Evolutionary conservation across 192 early-diverging fungal species (phyloP).

Genomic region (Linnemannia schmuckeri): DNA sequence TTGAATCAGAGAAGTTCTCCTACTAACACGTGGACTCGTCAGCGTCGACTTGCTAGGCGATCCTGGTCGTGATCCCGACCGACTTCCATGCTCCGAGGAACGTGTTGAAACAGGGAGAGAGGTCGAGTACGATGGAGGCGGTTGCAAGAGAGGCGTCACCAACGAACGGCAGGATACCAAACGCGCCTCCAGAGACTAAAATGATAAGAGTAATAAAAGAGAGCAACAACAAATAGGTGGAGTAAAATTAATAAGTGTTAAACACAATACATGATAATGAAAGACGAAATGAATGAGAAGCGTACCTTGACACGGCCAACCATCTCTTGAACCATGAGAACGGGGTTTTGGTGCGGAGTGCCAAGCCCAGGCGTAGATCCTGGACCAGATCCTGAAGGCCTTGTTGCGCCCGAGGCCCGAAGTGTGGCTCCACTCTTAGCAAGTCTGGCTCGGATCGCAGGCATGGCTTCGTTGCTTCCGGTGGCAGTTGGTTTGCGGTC

Average conservation of each 20-base stretch:
- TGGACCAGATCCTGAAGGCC: slow-evolving; percentile 3
- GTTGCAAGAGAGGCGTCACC: slow-evolving; percentile 78
- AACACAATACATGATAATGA: background rate
- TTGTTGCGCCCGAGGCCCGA: background rate
- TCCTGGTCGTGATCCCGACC: slow-evolving; percentile 33
- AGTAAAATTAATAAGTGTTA: background rate
- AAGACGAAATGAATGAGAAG: background rate
- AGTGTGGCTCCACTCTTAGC: slow-evolving; percentile 26
- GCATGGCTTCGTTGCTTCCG: slow-evolving; percentile 53
- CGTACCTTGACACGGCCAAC: slow-evolving; percentile 80
- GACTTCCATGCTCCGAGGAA: slow-evolving; percentile 29
- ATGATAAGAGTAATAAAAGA: background rate
- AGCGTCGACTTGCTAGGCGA: slow-evolving; percentile 23
- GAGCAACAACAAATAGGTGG: background rate
- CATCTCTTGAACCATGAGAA: slow-evolving; percentile 82
- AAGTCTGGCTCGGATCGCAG: slow-evolving; percentile 48
- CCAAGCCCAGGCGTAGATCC: background rate
- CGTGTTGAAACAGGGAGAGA: slow-evolving; percentile 39
- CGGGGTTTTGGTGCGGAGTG: slow-evolving; percentile 66
- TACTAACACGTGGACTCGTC: slow-evolving; percentile 17
- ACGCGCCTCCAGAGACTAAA: slow-evolving; percentile 76
- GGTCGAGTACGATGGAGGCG: slow-evolving; percentile 63
- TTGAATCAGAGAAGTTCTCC: slow-evolving; percentile 30
- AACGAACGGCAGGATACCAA: slow-evolving; percentile 78
- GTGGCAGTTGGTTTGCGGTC: slow-evolving; percentile 26